phyloP scores from a whole-genome alignment of 352 stramenopile species.

The Pythium utonaiense region DNA sequence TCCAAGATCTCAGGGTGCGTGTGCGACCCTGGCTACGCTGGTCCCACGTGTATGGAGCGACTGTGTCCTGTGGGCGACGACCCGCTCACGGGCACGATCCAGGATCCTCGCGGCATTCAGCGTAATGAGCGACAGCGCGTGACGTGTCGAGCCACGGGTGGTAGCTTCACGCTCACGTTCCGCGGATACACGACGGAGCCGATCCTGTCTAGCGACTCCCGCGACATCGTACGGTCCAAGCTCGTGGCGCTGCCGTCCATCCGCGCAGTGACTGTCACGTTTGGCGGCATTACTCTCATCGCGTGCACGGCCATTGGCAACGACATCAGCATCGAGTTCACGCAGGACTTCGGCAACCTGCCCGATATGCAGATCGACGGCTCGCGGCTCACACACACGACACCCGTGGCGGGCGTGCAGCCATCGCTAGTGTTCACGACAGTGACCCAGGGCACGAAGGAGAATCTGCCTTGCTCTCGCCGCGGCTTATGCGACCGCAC shows the following conservation, averaged over 20 bases:
- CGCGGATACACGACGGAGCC: constrained; percentile 65
- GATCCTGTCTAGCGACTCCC: constrained; percentile 58
- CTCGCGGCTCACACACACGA: constrained; percentile 44
- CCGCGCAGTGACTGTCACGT: constrained; percentile 60
- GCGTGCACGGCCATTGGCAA: constrained; percentile 72
- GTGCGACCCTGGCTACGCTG: constrained; percentile 78
- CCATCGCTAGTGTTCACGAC: constrained; percentile 49
- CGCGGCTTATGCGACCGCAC: constrained; percentile 77
- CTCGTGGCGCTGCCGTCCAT: constrained; percentile 60
- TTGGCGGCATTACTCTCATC: constrained; percentile 59
- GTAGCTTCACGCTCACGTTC: constrained; percentile 86
- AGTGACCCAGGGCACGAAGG: constrained; percentile 84
- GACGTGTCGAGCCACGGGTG: constrained; percentile 69
- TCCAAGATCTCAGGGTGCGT: constrained; percentile 83
- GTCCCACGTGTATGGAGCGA: constrained; percentile 62
- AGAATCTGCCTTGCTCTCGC: constrained; percentile 83
- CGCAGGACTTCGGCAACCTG: constrained; percentile 70
- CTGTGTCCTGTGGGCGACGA: constrained; percentile 85
- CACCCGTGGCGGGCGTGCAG: constrained; percentile 28
- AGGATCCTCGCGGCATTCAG: constrained; percentile 61
- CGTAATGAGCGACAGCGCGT: constrained; percentile 67
- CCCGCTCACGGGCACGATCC: constrained; percentile 70
- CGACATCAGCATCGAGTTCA: constrained; percentile 74
- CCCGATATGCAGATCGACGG: constrained; percentile 59
- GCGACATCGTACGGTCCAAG: constrained; percentile 43